Base-by-base conservation (phyloP, 140 eudicot genomes). In the Stevia rebaudiana region DNA sequence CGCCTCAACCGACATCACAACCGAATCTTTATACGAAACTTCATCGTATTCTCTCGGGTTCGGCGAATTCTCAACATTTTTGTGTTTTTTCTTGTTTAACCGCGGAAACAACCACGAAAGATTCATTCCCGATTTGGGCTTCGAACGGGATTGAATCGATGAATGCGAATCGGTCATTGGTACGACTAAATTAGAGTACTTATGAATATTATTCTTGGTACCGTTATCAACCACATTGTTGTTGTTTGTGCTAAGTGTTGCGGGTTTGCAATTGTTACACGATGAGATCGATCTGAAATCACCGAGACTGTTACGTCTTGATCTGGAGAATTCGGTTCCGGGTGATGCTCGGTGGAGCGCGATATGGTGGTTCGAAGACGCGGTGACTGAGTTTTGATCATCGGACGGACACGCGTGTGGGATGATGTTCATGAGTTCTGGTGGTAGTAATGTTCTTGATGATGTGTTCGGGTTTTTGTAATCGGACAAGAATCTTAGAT, bases 81-180 rank as follows among this genome's bases (percentile, higher is more conserved):
- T 88, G 64, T 73, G 80, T 74, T 85, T 92, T 77, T 85, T 92
- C 83, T 84, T 84, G 67, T 83, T 92, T n/a, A 87, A 67, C 68
- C 76, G 65, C 0, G 97, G 95, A 57, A 87, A 84, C 80, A 91
- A 60, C 95, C 95, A 78, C 0, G 95, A 91, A 62, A 87, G 78
- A 11, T 68, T 60, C 63, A 73, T 56, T 17, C 91, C 96, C 3
- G 89, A 91, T 13, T 70, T 74, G 56, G 67, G 68, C 41, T 65
- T 82, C 0, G 85, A 74, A 36, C 83, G 86, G 0, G 89, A 60
- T 5, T 83, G 80, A 58, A 79, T 47, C 10, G 90, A 69, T 6
- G 86, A 47, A 71, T 87, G 95, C 0, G 88, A 78, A 76, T 90
- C 90, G 0, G 94, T 84, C 79, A 84, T 65, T 13, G 97, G 97